These are phyloP conservation scores for Xylaria telfairii DNA, from an alignment of 495 filamentous ascomycete species.

Conservation along the genomic window DNA sequence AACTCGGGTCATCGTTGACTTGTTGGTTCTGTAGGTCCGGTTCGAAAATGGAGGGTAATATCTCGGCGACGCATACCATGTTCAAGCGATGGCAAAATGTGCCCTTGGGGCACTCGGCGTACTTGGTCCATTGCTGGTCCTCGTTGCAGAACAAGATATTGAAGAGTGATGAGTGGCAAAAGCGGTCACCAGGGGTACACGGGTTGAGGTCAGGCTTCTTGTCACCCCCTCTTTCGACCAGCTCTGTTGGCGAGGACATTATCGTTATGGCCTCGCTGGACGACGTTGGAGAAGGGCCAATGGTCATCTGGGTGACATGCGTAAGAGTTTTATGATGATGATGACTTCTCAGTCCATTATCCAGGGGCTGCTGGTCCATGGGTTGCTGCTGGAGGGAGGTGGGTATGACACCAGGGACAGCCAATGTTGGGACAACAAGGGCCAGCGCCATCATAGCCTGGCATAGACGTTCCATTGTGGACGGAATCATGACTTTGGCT, in stretches of 20 bases:
- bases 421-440: conserved; percentile 14
- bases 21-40: background rate
- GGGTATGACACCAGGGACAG: conserved; percentile 14
- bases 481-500: background rate
- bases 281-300: background rate
- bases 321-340: background rate
- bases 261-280: background rate
- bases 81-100: conserved; percentile 15
- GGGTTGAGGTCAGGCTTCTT: background rate
- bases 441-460: conserved; percentile 7
- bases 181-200: conserved; percentile 21
- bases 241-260: background rate
- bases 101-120: background rate
- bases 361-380: background rate
- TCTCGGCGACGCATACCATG: conserved; percentile 13
- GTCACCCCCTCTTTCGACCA: background rate
- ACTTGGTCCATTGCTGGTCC: conserved; percentile 17
- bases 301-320: background rate
- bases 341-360: background rate
- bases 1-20: background rate
- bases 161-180: background rate
- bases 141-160: conserved; percentile 17
- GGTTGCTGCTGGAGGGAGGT: background rate
- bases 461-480: conserved; percentile 10
- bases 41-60: background rate